phyloP scores from a whole-genome alignment of 148 eudicot species.

The Rhododendron williamsianum region DNA sequence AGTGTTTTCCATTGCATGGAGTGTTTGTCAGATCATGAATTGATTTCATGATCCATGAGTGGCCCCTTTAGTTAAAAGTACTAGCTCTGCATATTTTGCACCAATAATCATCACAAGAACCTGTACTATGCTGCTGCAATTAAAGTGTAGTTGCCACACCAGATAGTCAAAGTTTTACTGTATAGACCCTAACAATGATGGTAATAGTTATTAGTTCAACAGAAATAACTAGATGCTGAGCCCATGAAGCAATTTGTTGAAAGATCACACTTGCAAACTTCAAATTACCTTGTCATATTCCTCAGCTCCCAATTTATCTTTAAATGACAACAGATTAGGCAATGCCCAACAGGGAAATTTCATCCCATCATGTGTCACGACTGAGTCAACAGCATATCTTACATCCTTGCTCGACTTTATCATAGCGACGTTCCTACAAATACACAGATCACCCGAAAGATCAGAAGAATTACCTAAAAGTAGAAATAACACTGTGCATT shows the following conservation, averaged over 20 bases:
- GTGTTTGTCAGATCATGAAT: not conserved
- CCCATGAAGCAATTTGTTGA: not conserved
- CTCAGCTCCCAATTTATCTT: conserved; percentile 47
- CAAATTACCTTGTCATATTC: conserved; percentile 60
- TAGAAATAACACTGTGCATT: not conserved
- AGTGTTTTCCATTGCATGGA: not conserved
- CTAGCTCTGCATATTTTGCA: not conserved
- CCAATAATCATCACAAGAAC: not conserved
- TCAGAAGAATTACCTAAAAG: not conserved
- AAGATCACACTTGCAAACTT: not conserved
- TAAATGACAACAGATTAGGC: conserved; percentile 54
- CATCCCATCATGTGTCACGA: conserved; percentile 83
- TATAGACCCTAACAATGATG: not conserved
- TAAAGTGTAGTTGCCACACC: no score
- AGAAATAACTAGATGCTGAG: not conserved
- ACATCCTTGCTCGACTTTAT: conserved; percentile 85
- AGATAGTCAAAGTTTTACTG: not conserved
- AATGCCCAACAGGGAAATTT: conserved; percentile 85
- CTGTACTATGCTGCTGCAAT: not conserved
- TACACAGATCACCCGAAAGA: not conserved
- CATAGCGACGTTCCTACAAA: conserved; percentile 69
- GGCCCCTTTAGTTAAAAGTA: not conserved
- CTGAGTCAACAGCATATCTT: conserved; percentile 76
- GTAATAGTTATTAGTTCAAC: not conserved
- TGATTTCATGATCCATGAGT: not conserved